Evolutionary conservation across 2,329 filamentous ascomycete species (phyloP).

Genomic region (Diplodia corticola): DNA sequence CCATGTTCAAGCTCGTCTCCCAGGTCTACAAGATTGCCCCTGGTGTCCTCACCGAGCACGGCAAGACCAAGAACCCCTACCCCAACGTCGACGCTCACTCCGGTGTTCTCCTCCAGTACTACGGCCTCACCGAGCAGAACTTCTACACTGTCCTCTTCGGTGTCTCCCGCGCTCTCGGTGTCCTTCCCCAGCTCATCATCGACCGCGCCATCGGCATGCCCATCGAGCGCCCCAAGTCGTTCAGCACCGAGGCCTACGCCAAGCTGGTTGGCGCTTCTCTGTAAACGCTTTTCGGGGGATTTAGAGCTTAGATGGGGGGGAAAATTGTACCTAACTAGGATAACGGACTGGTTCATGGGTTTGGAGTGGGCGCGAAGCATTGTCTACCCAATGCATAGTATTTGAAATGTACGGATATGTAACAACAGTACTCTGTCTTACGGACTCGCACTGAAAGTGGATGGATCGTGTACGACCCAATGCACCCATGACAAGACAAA

Average conservation of each 20-base stretch:
- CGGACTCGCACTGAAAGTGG: not conserved
- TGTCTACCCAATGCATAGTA: slow-evolving; percentile 21
- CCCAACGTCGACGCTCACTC: slow-evolving; percentile 99
- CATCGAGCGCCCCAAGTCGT: slow-evolving; percentile 98
- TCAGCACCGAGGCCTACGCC: slow-evolving; percentile 95
- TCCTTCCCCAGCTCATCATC: slow-evolving; percentile 98
- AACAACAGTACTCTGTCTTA: slow-evolving; percentile 5
- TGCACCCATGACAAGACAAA: not conserved
- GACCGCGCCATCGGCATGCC: slow-evolving; percentile 95
- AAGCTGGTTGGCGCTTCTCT: slow-evolving; percentile 89
- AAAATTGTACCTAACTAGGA: slow-evolving; percentile 15
- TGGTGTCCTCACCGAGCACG: slow-evolving; percentile 96
- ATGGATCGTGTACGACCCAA: not conserved
- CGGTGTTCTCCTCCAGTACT: slow-evolving; percentile 98
- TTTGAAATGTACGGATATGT: slow-evolving; percentile 17
- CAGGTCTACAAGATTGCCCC: slow-evolving; percentile 99
- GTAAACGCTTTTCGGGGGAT: slow-evolving; percentile 54
- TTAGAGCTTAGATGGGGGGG: slow-evolving; percentile 18
- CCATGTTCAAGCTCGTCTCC: slow-evolving; percentile 99
- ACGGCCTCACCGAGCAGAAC: slow-evolving; percentile 96
- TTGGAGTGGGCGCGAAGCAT: slow-evolving; percentile 15
- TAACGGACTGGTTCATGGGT: slow-evolving; percentile 12
- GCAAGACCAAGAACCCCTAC: slow-evolving; percentile 99
- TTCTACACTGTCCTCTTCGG: slow-evolving; percentile 99
- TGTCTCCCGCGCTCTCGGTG: slow-evolving; percentile 96